Percentiles rank a stretch among this genome's conserved stretches.
Conservation (phyloP, 2,329 filamentous ascomycete species). For the Elsinoe arachidis region DNA sequence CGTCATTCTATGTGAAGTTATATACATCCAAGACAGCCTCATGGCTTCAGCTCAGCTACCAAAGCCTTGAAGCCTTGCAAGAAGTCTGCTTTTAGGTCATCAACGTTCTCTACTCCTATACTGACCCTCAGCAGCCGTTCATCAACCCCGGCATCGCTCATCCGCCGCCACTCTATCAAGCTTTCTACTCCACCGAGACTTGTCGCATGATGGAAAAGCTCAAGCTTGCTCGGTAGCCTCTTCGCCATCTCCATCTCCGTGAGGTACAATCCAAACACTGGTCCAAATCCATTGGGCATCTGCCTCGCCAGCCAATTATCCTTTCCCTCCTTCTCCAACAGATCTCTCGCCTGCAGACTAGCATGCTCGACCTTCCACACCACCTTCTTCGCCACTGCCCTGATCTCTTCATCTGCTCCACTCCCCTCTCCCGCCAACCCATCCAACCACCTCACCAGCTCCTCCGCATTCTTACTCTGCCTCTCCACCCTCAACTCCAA, state of each 20-base stretch:
- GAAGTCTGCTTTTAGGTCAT: slow-evolving; percentile 73
- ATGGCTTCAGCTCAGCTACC: neutral
- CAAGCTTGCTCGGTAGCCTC: slow-evolving; percentile 65
- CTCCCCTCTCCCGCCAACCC: slow-evolving; percentile 33
- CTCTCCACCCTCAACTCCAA: slow-evolving; percentile 71
- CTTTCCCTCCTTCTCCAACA: slow-evolving; percentile 40
- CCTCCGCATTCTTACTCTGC: slow-evolving; percentile 63
- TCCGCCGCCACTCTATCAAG: slow-evolving; percentile 89
- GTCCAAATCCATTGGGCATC: slow-evolving; percentile 85
- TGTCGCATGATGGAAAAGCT: slow-evolving; percentile 88
- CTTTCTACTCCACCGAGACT: slow-evolving; percentile 91
- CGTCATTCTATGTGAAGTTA: neutral
- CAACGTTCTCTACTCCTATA: slow-evolving; percentile 76
- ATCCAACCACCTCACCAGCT: slow-evolving; percentile 64
- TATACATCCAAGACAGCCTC: neutral
- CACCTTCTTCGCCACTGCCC: slow-evolving; percentile 41
- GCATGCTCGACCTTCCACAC: slow-evolving; percentile 65
- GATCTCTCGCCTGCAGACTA: slow-evolving; percentile 54
- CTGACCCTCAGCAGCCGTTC: slow-evolving; percentile 68
- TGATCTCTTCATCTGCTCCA: slow-evolving; percentile 31
- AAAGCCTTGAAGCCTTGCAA: slow-evolving; percentile 55
- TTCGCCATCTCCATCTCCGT: slow-evolving; percentile 53
- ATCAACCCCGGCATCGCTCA: slow-evolving; percentile 71
- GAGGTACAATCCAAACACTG: slow-evolving; percentile 73
- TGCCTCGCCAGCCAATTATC: slow-evolving; percentile 67